These are phyloP conservation scores for Ceratocystis huliohia DNA, from an alignment of 2,329 filamentous ascomycete species.

Conservation along the genomic window DNA sequence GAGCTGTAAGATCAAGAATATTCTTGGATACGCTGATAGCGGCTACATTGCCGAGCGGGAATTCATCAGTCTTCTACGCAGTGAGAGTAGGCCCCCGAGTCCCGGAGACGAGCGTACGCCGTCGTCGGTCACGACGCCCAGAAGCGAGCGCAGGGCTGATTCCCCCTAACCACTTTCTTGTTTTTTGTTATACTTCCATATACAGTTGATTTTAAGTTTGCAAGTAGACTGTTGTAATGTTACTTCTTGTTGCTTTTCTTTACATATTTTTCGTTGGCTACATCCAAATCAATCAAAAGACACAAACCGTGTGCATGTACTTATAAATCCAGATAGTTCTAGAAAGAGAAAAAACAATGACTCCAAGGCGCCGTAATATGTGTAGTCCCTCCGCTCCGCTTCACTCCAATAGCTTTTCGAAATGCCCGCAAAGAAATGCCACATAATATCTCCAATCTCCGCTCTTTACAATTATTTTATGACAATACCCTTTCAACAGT, in stretches of 20 bases:
- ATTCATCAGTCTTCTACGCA: constrained; percentile 64
- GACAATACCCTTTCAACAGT: not conserved
- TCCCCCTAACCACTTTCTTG: not conserved
- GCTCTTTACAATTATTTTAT: no score
- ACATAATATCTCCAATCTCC: constrained; percentile 14
- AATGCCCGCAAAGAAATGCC: constrained; percentile 18
- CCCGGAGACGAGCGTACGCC: constrained; percentile 11
- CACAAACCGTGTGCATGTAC: constrained; percentile 11
- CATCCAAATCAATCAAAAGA: constrained; percentile 8
- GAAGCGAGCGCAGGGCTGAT: not conserved
- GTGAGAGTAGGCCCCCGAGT: constrained; percentile 38
- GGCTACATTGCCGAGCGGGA: constrained; percentile 86
- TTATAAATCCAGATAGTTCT: constrained; percentile 16
- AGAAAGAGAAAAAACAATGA: constrained; percentile 20
- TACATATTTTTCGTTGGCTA: not conserved
- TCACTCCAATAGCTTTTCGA: constrained; percentile 17
- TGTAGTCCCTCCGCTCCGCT: constrained; percentile 17
- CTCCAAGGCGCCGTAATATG: constrained; percentile 18
- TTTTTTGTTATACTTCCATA: not conserved
- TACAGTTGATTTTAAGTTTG: not conserved
- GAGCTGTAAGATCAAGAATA: constrained; percentile 64
- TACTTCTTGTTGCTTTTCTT: not conserved
- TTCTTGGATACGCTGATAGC: constrained; percentile 84
- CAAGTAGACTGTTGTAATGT: not conserved
- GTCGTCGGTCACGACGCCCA: not conserved